Evolutionary conservation across 345 rosid genomes (phyloP), one percentile per base, ranked within the genome.

Genomic region (Eucalyptus curtisii): DNA sequence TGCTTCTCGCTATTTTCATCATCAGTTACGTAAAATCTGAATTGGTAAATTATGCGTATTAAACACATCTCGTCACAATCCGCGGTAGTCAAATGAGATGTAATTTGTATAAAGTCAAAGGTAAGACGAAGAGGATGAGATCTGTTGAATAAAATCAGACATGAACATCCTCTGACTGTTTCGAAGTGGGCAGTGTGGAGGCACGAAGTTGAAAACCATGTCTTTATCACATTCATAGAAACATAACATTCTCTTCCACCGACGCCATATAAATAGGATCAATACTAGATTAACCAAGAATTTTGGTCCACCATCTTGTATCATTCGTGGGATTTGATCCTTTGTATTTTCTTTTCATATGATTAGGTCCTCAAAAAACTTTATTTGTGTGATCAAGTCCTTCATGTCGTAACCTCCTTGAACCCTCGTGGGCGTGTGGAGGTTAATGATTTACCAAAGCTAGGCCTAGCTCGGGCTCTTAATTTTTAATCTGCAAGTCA

Each of bases 281-380:
- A 13, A 59, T 59, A 27, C 68, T 27, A 59, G 8, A 64, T 64
- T 64, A 64, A 64, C 76, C 76, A 15, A 64, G 40, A n/a, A 64
- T 31, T 64, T 64, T 14, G 37, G 37, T 64, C 76, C 76, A 1
- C 15, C 16, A 4, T 64, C 76, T 64, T 14, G 37, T 14, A 64
- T 64, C 76, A 64, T 64, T 64, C 10, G 19, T 64, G 37, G 37
- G 37, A 64, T 64, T 30, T 64, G 76, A 64, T 14, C 76, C 37
- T 64, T 64, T 1, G 37, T 64, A 64, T n/a, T 64, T 64, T 64
- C 37, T 64, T 64, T 59, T 64, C 8, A 16, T 9, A 15, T 14
- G 33, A n/a, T 64, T 10, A 52, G 10, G 24, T 52, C 76, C 76
- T 64, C 10, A n/a, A 14, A 14, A 13, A 0, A 0, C 7, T 61